Conservation (phyloP, 805 yeast genomes). For the Ogataea trehalophila region DNA sequence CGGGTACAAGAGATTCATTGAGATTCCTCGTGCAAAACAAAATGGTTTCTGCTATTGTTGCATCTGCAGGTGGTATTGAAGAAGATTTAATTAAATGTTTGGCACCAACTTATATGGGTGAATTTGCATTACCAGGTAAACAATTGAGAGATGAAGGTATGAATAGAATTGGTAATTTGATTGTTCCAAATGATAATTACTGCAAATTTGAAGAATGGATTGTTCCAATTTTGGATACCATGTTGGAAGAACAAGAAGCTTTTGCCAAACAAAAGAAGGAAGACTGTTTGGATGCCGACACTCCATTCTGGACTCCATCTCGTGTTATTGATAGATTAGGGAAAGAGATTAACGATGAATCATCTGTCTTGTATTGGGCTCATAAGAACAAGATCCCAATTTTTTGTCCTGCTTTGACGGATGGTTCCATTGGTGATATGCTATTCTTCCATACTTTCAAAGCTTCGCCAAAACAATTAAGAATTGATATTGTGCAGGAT, state of each 20-base stretch:
- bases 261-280: conserved; percentile 50
- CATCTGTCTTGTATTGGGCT: conserved; percentile 95
- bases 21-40: conserved; percentile 88
- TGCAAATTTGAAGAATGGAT: conserved; percentile 99
- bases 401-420: conserved; percentile 96
- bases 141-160: conserved; percentile 88
- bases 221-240: conserved; percentile 83
- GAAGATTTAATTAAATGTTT: conserved; percentile 95
- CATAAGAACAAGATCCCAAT: conserved; percentile 94
- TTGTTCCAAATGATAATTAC: conserved; percentile 97
- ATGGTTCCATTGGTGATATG: conserved; percentile 99
- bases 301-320: conserved; percentile 91
- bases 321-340: conserved; percentile 89
- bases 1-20: conserved; percentile 89
- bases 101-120: conserved; percentile 96
- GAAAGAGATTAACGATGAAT: conserved; percentile 89
- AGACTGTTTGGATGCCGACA: conserved; percentile 58
- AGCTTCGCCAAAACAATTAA: conserved; percentile 82
- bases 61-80: conserved; percentile 98
- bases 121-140: conserved; percentile 76
- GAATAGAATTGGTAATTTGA: conserved; percentile 94
- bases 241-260: conserved; percentile 84
- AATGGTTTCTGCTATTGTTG: conserved; percentile 90
- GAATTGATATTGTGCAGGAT: conserved; percentile 91
- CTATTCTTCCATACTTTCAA: conserved; percentile 96